phyloP scores from a whole-genome alignment of 2,329 filamentous ascomycete genomes.

The Beauveria bassiana region DNA sequence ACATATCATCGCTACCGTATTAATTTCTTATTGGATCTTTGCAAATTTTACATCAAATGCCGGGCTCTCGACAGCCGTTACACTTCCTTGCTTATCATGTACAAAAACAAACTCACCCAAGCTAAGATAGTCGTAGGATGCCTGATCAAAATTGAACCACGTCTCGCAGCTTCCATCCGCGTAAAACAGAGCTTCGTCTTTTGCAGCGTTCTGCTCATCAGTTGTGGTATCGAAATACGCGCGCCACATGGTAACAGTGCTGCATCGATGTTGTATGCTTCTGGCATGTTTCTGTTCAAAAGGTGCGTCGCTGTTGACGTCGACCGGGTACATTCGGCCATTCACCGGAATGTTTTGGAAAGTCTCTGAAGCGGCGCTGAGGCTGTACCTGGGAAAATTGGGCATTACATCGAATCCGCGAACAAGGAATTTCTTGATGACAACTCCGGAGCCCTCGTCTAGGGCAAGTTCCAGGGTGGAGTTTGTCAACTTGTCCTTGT shows the following conservation, averaged over 20 bases:
- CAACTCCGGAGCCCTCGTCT: conserved; percentile 32
- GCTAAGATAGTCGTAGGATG: conserved; percentile 6
- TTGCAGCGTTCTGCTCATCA: neutral
- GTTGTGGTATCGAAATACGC: conserved; percentile 8
- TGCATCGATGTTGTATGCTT: neutral
- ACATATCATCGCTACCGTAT: neutral
- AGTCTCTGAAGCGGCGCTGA: neutral
- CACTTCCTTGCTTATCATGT: neutral
- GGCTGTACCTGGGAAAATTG: conserved; percentile 21
- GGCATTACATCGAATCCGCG: conserved; percentile 32
- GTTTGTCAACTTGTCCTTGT: conserved; percentile 28
- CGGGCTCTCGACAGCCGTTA: conserved; percentile 4
- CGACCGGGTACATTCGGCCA: conserved; percentile 8
- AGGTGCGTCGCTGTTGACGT: neutral
- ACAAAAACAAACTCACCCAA: conserved; percentile 9
- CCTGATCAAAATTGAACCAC: conserved; percentile 10
- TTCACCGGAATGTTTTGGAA: neutral
- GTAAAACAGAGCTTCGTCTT: conserved; percentile 7
- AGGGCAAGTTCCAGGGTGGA: conserved; percentile 31
- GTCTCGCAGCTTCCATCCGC: conserved; percentile 9
- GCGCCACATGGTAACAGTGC: conserved; percentile 1
- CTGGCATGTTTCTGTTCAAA: neutral
- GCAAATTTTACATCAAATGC: conserved; percentile 5
- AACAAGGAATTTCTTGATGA: conserved; percentile 30
- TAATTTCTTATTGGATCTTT: neutral